Base-by-base conservation (phyloP, 139 green algal genomes). In the Axilococcus clingmanii region DNA sequence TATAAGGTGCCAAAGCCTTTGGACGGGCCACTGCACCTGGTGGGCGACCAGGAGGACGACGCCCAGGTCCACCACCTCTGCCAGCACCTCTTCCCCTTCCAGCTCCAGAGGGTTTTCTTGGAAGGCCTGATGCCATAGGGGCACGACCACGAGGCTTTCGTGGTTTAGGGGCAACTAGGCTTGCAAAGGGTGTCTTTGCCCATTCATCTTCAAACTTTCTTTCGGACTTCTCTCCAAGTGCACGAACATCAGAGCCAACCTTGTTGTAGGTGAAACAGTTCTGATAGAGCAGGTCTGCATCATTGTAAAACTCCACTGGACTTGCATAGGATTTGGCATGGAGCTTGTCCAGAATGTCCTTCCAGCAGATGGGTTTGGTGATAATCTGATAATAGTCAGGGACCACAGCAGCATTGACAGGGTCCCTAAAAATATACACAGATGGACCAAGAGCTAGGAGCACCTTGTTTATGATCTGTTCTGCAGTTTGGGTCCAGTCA, bases 201-300 rank as follows among this genome's bases (percentile, higher is more conserved):
- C 49, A 57, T 33, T 29, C 49, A 28, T 41, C 23, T 31, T 44
- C 31, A 33, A 57, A 57, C 14, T 11, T 23, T 14, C 43, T 41
- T 34, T 57, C 49, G 6, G 43, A 23, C 23, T 46, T 44, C 11
- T 44, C 35, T n/a, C 49, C 49, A 19, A 36, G 8, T 17, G 19
- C 19, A 9, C 49, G 30, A 0, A 44, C 25, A 31, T 57, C 30
- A 12, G n/a, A 52, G 0, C 44, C 41, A 8, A 33, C 31, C 12
- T 38, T 33, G 32, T 71, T 71, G 55, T 61, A 71, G 14, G 35
- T 25, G 48, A 58, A 47, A 55, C 63, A 71, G 33, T 71, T 71
- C 46, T 56, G 44, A 17, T 50, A 52, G 20, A 71, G 46, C 48
- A 59, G 38, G 46, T 61, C 30, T 33, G 66, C 51, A 59, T 71